Base-by-base conservation (phyloP, 768 basidiomycete species). In the Amanita molliuscula region DNA sequence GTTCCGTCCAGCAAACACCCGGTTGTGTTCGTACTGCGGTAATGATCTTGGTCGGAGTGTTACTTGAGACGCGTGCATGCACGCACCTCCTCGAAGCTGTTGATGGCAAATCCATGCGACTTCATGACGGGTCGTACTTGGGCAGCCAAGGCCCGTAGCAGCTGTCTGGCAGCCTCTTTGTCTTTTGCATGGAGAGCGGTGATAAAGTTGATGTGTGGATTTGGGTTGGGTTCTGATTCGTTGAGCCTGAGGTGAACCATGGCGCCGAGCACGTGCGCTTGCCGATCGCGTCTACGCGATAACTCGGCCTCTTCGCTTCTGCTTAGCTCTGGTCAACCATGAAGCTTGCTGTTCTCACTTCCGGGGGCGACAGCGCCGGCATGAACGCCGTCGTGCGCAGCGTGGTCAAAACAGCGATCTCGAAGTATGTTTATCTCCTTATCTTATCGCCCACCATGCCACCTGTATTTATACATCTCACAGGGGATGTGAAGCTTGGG, bases 321-420 rank as follows among this genome's bases (percentile, higher is more conserved):
- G 18, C 55, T 44, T 41, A 37, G 34, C 51, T 51, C 44, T 33
- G 20, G 37, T 18, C 18, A 35, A 61, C 49, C 28, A 90, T 93
- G 82, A 93, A 91, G 73, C 78, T 96, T 62, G 95, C 94, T 0
- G 85, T 95, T 44, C 79, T 98, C 55, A 99, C 96, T 1, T 89
- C 86, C 2, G 96, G 95, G 41, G 95, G 96, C 61, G 96, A 99
- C 74, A 91, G 88, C 68, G 94, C 96, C 47, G 96, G 96, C 60
- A 91, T 93, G 90, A 94, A 95, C 62, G 91, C 92, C 28, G 89
- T 82, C 49, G 95, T 99, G 47, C 88, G 96, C 57, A 77, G 93
- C 0, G 84, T 93, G 41, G 95, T 98, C 55, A 92, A 92, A 68
- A 82, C 82, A 56, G 92, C 85, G 29, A 96, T 99, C 56, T 74